phyloP scores from a whole-genome alignment of 2,329 filamentous ascomycete genomes.

The Talaromyces sp. region DNA sequence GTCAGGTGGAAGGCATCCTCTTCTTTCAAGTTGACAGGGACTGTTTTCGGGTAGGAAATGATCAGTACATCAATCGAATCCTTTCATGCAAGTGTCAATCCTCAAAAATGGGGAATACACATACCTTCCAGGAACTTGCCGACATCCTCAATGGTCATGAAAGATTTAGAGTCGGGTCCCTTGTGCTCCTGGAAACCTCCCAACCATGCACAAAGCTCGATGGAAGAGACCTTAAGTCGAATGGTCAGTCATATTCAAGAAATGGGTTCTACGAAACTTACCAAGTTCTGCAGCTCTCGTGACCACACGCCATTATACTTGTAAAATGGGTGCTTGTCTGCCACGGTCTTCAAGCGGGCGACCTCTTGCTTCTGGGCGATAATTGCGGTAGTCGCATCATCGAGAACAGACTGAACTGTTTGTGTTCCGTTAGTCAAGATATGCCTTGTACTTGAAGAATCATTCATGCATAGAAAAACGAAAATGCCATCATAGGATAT shows the following conservation, averaged over 20 bases:
- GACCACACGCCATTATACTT: slow-evolving; percentile 94
- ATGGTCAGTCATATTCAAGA: slow-evolving; percentile 4
- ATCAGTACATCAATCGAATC: too few species aligned
- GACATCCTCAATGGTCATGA: slow-evolving; percentile 86
- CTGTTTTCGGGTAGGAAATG: slow-evolving; percentile 46
- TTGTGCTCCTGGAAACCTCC: slow-evolving; percentile 68
- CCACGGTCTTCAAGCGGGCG: slow-evolving; percentile 68
- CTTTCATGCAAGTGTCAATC: too few species aligned
- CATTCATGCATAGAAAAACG: too few species aligned
- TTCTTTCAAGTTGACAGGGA: slow-evolving; percentile 89
- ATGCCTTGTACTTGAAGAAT: not conserved
- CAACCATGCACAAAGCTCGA: slow-evolving; percentile 73
- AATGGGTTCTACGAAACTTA: slow-evolving; percentile 43
- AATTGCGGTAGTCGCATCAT: slow-evolving; percentile 70
- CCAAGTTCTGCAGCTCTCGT: slow-evolving; percentile 78
- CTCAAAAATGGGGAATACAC: slow-evolving; percentile 21
- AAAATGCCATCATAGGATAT: not conserved
- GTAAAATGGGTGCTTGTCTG: slow-evolving; percentile 92
- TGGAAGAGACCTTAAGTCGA: slow-evolving; percentile 54
- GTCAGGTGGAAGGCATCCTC: slow-evolving; percentile 90
- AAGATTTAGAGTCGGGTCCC: slow-evolving; percentile 61
- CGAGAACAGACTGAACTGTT: slow-evolving; percentile 69
- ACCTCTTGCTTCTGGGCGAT: slow-evolving; percentile 72
- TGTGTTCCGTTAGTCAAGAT: slow-evolving; percentile 8
- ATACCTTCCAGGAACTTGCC: slow-evolving; percentile 74